Percentiles rank a stretch among this genome's conserved stretches.
These are phyloP conservation scores for Wickerhamomyces kurtzmanii DNA, from an alignment of 805 yeast species.

Conservation along the genomic window DNA sequence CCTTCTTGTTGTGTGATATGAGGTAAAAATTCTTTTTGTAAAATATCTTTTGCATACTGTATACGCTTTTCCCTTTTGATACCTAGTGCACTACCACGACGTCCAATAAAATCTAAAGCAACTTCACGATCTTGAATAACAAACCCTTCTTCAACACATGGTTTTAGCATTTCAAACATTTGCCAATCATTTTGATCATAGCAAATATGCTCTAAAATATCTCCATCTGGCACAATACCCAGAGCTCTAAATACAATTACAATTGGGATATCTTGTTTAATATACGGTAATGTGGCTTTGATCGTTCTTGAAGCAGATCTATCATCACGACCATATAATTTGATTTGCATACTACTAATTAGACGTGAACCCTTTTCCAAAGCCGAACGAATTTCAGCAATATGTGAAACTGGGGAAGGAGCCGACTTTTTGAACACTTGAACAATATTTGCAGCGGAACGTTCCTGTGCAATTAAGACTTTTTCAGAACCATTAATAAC, in stretches of 20 bases:
- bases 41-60: constrained; percentile 92
- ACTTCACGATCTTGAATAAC: constrained; percentile 97
- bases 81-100: constrained; percentile 96
- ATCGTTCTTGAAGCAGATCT: constrained; percentile 70
- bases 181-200: constrained; percentile 98
- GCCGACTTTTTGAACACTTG: constrained; percentile 98
- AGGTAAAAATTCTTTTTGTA: constrained; percentile 93
- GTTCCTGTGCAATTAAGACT: constrained; percentile 96
- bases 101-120: constrained; percentile 94
- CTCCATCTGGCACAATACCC: constrained; percentile 99
- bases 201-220: constrained; percentile 94
- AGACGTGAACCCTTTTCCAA: constrained; percentile 95
- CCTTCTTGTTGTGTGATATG: constrained; percentile 98
- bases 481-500: constrained; percentile 98
- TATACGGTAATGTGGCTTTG: constrained; percentile 92
- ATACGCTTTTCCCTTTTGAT: constrained; percentile 96
- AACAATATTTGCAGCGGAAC: constrained; percentile 96
- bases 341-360: constrained; percentile 89
- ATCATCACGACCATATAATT: constrained; percentile 76
- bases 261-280: constrained; percentile 93
- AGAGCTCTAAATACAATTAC: constrained; percentile 95
- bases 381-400: constrained; percentile 96
- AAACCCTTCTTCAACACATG: constrained; percentile 98
- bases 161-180: constrained; percentile 97
- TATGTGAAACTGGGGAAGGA: constrained; percentile 90